Base-by-base conservation (phyloP, 2,329 filamentous ascomycete species). In the Diaporthe nobilis region DNA sequence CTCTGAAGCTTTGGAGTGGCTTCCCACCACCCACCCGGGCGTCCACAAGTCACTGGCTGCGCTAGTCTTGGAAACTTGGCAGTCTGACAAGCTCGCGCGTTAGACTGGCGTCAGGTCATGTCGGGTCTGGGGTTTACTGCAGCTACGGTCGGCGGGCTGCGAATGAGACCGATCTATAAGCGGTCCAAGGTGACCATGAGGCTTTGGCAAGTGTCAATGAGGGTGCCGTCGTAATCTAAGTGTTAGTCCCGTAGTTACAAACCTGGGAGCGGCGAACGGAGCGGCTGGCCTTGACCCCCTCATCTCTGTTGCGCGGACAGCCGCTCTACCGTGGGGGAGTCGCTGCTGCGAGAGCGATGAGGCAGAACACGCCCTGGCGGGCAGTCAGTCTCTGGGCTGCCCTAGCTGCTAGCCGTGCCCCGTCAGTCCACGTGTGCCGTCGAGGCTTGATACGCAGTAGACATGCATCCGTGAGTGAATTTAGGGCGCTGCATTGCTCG, bases 201-300 rank as follows among this genome's bases (percentile, higher is more conserved):
- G 72, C 57, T 63, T 58, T 34, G 57, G 49, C 65, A 55, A 44
- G 58, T 60, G 42, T 63, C 58, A 74, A 65, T 65, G 72, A 74
- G 72, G 75, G 72, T 74, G 75, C 71, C 72, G 70, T 76, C 61
- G 72, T 73, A 76, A 60, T 71, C 75, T 68, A 71, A 61, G 75
- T 53, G 53, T 47, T 67, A 44, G 53, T 34, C 10, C 71, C 61
- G 17, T 9, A 47, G 34, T 44, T 65, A 49, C 34, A 9, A 60
- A 44, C 22, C 58, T 4, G 28, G 47, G 51, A 49, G 47, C 51
- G 58, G 60, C 39, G 65, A 53, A 49, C 34, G 44, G 44, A 51
- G 47, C 28, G 47, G 44, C 44, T 53, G 44, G 31, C n/a, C 47
- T 49, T 42, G 55, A n/a, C 47, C 65, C 49, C 65, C 49, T 53